Base-by-base conservation (phyloP, 2,329 filamentous ascomycete genomes). In the Penicillium sp. region DNA sequence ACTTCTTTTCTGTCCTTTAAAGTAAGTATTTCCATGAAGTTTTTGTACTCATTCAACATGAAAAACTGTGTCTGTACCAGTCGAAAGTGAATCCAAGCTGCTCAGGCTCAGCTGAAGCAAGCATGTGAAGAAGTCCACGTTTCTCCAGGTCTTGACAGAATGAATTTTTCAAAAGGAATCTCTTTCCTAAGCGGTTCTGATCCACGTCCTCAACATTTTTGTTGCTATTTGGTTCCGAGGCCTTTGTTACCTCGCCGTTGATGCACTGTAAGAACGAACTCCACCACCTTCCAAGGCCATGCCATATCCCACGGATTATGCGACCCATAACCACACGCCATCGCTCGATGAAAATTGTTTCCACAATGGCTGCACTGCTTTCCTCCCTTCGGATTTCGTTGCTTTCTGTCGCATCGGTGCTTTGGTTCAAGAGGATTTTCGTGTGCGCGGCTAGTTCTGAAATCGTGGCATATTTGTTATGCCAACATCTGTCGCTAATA, bases 91-190 rank as follows among this genome's bases (percentile, higher is more conserved):
- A 65, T 26, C 63, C 64, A 56, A 64, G 23, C 39, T 65, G 9
- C 47, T 60, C 46, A 31, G 64, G 63, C 43, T 63, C 57, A n/a
- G 48, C 58, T 18, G 53, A 63, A 50, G 46, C 58, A 55, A 67
- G 63, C 18, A 59, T 6, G 9, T 49, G n/a, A 55, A 66, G 58
- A 55, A 68, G 59, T 57, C 61, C 62, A 49, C 55, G 56, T 13
- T 60, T 56, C 47, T 63, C 58, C 52, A 67, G 47, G 38, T 62
- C 55, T 51, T 65, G 45, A 51, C 63, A 68, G 33, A 64, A 61
- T 49, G 8, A 53, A 36, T 56, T 59, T 49, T 60, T 63, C 18
- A 53, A 62, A 52, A 26, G 16, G 18, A 59, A 63, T 45, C 28
- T 58, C 56, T 21, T 2, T 50, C 6, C 49, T 10, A 44, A 53